A percentile compares a stretch with the other conserved stretches of the same genome.
Evolutionary conservation across 2,329 filamentous ascomycete species (phyloP).

Genomic region (Leptographium flavum): DNA sequence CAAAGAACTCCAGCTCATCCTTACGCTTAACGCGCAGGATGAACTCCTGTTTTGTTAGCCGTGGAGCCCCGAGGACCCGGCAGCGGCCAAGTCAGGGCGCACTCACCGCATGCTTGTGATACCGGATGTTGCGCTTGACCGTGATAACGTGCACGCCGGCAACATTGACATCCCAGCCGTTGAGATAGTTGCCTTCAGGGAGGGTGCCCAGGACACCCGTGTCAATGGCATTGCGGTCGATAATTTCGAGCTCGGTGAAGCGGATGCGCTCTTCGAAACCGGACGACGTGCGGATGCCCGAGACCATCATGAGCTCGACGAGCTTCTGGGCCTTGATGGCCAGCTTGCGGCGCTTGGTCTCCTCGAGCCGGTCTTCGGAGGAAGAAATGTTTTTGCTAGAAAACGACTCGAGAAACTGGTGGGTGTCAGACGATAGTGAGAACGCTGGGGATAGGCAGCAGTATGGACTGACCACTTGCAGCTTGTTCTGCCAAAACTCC

Average conservation of each 20-base stretch:
- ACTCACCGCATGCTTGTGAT: slow-evolving; percentile 80
- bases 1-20: slow-evolving; percentile 60
- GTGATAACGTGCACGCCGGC: slow-evolving; percentile 71
- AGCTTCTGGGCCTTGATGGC: slow-evolving; percentile 89
- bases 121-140: slow-evolving; percentile 72
- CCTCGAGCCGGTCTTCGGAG: slow-evolving; percentile 87
- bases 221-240: slow-evolving; percentile 85
- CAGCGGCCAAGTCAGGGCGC: not conserved
- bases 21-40: slow-evolving; percentile 71
- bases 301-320: slow-evolving; percentile 99
- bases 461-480: slow-evolving; percentile 62
- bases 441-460: not conserved
- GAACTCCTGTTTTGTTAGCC: slow-evolving; percentile 51
- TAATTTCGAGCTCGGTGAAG: slow-evolving; percentile 93
- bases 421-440: not conserved
- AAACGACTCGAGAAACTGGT: slow-evolving; percentile 87
- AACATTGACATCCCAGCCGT: slow-evolving; percentile 95
- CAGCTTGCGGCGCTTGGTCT: slow-evolving; percentile 87
- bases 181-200: slow-evolving; percentile 82
- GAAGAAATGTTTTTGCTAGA: slow-evolving; percentile 95
- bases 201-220: slow-evolving; percentile 75
- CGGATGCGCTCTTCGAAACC: slow-evolving; percentile 95
- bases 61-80: not conserved
- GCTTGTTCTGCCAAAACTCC: slow-evolving; percentile 98
- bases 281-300: slow-evolving; percentile 84